phyloP scores from a whole-genome alignment of 768 basidiomycete species.

The Collybia nuda region DNA sequence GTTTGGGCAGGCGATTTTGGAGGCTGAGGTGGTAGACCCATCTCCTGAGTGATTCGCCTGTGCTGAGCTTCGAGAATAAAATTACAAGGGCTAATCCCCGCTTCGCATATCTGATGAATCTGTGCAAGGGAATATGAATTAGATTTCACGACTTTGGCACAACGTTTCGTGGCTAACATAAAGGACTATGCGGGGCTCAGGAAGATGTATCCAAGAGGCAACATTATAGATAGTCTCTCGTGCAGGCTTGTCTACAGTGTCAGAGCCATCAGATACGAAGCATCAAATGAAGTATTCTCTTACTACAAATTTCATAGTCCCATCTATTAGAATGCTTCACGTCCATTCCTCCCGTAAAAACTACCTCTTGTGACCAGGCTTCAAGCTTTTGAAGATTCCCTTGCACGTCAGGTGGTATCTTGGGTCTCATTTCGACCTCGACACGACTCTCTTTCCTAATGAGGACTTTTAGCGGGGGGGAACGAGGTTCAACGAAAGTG shows the following conservation, averaged over 20 bases:
- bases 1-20: background rate
- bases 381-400: constrained; percentile 3
- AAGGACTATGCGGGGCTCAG: constrained; percentile 5
- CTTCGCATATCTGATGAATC: background rate
- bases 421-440: constrained; percentile 13
- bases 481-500: background rate
- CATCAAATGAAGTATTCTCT: background rate
- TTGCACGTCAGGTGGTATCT: constrained; percentile 5
- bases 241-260: constrained; percentile 8
- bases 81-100: background rate
- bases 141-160: background rate
- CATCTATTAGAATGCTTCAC: constrained; percentile 10
- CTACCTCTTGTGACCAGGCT: constrained; percentile 1
- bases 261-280: too few relatives aligned
- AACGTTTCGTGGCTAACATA: background rate
- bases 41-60: background rate
- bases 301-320: constrained; percentile 11
- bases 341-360: constrained; percentile 1
- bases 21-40: background rate
- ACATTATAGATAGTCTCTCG: constrained; percentile 7
- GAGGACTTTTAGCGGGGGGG: background rate
- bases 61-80: background rate
- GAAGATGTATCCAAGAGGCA: constrained; percentile 6
- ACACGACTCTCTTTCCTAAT: constrained; percentile 6
- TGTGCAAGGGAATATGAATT: background rate